Conservation (phyloP, 2,329 filamentous ascomycete species). For the Phaeosphaeria sp. region DNA sequence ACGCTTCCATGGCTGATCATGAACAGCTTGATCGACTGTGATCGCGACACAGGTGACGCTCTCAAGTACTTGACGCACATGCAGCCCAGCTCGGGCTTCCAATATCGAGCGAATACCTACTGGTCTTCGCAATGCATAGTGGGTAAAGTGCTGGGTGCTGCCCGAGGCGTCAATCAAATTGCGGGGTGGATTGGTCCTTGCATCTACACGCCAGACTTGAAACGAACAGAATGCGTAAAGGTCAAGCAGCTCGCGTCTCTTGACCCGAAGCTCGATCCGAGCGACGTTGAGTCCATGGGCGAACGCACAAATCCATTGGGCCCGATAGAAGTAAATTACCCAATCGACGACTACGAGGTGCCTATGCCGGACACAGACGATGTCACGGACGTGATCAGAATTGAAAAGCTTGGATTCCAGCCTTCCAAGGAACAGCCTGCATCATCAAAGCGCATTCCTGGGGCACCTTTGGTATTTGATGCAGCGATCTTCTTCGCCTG, state of each 20-base stretch:
- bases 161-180: constrained; percentile 72
- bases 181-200: constrained; percentile 79
- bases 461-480: constrained; percentile 46
- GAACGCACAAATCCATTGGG: constrained; percentile 73
- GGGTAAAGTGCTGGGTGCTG: constrained; percentile 71
- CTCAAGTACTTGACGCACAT: constrained; percentile 72
- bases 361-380: constrained; percentile 64
- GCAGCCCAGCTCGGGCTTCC: constrained; percentile 73
- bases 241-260: constrained; percentile 67
- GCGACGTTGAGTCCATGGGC: constrained; percentile 70
- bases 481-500: constrained; percentile 50
- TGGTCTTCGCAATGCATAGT: constrained; percentile 76
- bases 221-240: constrained; percentile 72
- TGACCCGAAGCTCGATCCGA: constrained; percentile 60
- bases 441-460: constrained; percentile 29
- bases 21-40: constrained; percentile 78
- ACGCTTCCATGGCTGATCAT: constrained; percentile 77
- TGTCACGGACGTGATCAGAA: constrained; percentile 69
- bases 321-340: constrained; percentile 65
- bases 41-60: constrained; percentile 70
- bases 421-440: constrained; percentile 49
- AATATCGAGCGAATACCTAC: constrained; percentile 79
- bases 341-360: constrained; percentile 71
- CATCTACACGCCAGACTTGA: constrained; percentile 70
- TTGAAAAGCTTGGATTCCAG: constrained; percentile 70